Conservation (phyloP, 169 alveolate genomes). For the Plasmodium gonderi region DNA sequence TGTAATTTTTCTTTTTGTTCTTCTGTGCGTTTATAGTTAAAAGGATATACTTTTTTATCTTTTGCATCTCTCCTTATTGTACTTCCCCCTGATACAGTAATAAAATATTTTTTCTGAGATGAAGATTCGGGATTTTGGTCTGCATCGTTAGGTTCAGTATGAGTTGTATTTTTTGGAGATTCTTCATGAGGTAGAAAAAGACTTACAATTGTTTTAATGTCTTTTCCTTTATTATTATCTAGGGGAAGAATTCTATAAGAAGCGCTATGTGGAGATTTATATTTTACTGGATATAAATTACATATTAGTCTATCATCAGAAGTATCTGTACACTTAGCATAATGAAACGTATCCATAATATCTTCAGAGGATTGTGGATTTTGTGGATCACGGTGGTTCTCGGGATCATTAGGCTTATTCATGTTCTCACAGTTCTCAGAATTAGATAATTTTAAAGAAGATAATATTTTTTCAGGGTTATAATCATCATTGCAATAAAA, state of each 20-base stretch:
- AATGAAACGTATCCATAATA: not conserved
- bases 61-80: too few relatives aligned
- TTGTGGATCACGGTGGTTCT: not conserved
- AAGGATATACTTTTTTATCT: not conserved
- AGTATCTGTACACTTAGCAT: not conserved
- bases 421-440: not conserved
- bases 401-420: not conserved
- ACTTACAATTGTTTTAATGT: not conserved
- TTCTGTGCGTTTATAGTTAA: not conserved
- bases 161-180: too few relatives aligned
- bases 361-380: not conserved
- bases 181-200: too few relatives aligned
- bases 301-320: not conserved
- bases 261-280: not conserved
- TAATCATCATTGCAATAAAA: not conserved
- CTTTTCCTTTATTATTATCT: not conserved
- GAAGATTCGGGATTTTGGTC: too few relatives aligned
- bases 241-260: not conserved
- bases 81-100: too few relatives aligned
- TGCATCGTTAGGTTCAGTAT: too few relatives aligned
- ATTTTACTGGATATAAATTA: not conserved
- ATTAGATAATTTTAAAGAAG: not conserved
- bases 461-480: not conserved
- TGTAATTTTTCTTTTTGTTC: not conserved
- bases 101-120: too few relatives aligned